Percentiles rank a stretch among this genome's conserved stretches.
These are phyloP conservation scores for Pontederia paniculata DNA, from an alignment of 176 grass and related monocot genomes.

Conservation along the genomic window DNA sequence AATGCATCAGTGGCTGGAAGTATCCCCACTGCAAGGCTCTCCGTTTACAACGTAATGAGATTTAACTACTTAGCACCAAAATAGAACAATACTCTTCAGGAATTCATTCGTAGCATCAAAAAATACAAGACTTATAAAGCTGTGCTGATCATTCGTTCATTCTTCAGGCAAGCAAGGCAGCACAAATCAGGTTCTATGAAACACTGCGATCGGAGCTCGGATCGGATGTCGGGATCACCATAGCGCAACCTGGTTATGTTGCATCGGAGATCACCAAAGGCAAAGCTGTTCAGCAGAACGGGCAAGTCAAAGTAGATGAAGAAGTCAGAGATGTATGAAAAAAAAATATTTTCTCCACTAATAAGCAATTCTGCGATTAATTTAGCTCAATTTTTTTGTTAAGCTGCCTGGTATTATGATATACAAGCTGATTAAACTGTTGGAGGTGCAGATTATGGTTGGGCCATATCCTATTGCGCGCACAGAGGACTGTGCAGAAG, in stretches of 20 bases:
- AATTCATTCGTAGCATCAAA: too few relatives aligned
- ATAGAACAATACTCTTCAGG: too few relatives aligned
- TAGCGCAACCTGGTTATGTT: constrained; percentile 58
- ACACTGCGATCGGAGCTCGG: constrained; percentile 61
- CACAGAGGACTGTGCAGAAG: constrained; percentile 42
- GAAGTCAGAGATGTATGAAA: constrained; percentile 47
- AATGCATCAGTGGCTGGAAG: constrained; percentile 68
- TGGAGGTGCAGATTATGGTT: constrained; percentile 29
- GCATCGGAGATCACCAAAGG: constrained; percentile 79
- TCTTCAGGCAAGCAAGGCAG: constrained; percentile 61
- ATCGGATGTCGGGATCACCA: constrained; percentile 49
- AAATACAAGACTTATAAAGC: neutral
- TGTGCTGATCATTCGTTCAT: neutral
- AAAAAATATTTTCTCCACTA: neutral
- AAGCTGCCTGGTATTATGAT: neutral
- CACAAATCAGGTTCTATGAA: constrained; percentile 60
- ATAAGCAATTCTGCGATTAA: too few relatives aligned
- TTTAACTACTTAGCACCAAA: neutral
- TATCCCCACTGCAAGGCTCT: constrained; percentile 55
- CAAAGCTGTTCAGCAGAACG: constrained; percentile 59
- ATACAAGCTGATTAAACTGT: too few relatives aligned
- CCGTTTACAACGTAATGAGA: constrained; percentile 69
- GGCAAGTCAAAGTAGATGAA: constrained; percentile 37
- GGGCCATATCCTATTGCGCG: constrained; percentile 52
- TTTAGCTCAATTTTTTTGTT: neutral